phyloP scores from a whole-genome alignment of 2,329 filamentous ascomycete genomes.

The Pseudopithomyces maydicus region DNA sequence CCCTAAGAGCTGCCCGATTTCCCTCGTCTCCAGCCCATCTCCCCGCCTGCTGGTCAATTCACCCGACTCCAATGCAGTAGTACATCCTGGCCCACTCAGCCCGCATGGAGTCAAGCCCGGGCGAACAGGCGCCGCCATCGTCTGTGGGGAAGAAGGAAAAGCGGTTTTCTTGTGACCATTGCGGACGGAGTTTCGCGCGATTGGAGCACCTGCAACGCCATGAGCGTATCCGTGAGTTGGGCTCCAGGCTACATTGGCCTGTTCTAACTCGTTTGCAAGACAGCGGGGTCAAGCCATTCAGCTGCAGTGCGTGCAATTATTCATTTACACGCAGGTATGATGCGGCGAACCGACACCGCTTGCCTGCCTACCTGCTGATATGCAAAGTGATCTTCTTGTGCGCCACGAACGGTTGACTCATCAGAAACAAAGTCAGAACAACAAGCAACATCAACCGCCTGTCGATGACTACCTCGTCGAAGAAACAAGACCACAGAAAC shows the following conservation, averaged over 20 bases:
- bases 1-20: slow-evolving; percentile 8
- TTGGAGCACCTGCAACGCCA: slow-evolving; percentile 49
- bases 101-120: slow-evolving; percentile 27
- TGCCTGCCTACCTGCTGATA: slow-evolving; percentile 13
- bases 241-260: background rate
- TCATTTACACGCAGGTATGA: slow-evolving; percentile 49
- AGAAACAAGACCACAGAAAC: slow-evolving; percentile 29
- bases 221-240: slow-evolving; percentile 46
- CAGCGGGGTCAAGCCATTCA: slow-evolving; percentile 49
- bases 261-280: slow-evolving; percentile 29
- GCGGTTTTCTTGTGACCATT: slow-evolving; percentile 40
- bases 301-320: slow-evolving; percentile 47
- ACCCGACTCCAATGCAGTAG: slow-evolving; percentile 15
- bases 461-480: slow-evolving; percentile 14
- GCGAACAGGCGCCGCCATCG: slow-evolving; percentile 19
- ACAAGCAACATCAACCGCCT: slow-evolving; percentile 12
- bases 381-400: slow-evolving; percentile 45
- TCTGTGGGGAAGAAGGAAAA: slow-evolving; percentile 40
- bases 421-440: slow-evolving; percentile 17
- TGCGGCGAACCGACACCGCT: no score
- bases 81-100: slow-evolving; percentile 5
- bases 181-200: slow-evolving; percentile 42
- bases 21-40: slow-evolving; percentile 14
- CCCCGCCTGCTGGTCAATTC: slow-evolving; percentile 8
- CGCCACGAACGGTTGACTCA: slow-evolving; percentile 49